A percentile compares a stretch with the other conserved stretches of the same genome.
phyloP scores from a whole-genome alignment of 116 monocot species.

The Posidonia oceanica region DNA sequence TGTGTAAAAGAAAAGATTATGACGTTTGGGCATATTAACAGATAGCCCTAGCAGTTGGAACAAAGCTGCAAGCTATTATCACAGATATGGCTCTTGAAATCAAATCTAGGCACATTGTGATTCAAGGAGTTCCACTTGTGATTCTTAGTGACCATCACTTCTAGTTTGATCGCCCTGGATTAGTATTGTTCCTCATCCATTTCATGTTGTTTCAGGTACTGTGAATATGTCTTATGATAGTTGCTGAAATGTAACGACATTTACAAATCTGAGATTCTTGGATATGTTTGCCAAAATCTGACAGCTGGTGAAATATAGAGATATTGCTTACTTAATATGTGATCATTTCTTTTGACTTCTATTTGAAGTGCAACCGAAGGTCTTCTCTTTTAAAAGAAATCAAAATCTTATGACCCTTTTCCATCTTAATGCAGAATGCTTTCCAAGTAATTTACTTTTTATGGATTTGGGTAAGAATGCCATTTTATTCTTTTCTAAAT shows the following conservation, averaged over 20 bases:
- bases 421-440: conserved; percentile 55
- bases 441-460: conserved; percentile 77
- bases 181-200: conserved; percentile 19
- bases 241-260: no score
- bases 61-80: conserved; percentile 27
- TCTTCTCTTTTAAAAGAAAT: not conserved
- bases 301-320: not conserved
- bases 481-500: not conserved
- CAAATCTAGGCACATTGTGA: conserved; percentile 16
- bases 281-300: no score
- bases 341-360: not conserved
- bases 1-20: no score
- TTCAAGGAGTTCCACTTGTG: conserved; percentile 25
- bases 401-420: not conserved
- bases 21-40: conserved; percentile 1
- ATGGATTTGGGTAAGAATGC: conserved; percentile 70
- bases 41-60: conserved; percentile 22
- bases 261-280: no score
- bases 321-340: not conserved
- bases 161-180: conserved; percentile 15
- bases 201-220: conserved; percentile 24
- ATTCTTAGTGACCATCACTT: conserved; percentile 17
- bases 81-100: conserved; percentile 23
- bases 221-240: no score
- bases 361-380: not conserved